These are phyloP conservation scores for Blastobotrys americana DNA, from an alignment of 805 yeast genomes.

Conservation along the genomic window DNA sequence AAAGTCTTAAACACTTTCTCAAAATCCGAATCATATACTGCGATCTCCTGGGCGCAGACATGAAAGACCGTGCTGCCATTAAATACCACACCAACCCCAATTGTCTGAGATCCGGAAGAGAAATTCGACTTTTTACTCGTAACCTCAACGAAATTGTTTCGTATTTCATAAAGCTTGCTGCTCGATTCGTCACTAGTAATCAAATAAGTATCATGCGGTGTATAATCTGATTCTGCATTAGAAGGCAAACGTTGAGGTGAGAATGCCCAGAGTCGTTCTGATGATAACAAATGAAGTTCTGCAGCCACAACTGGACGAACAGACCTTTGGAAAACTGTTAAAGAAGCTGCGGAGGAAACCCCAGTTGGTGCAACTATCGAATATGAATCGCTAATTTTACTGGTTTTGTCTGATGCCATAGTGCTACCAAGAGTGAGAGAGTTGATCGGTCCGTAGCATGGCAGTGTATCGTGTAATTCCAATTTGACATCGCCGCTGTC, in stretches of 20 bases:
- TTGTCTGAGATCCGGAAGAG: constrained; percentile 53
- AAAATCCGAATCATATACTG: constrained; percentile 37
- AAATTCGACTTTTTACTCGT: constrained; percentile 46
- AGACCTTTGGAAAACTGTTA: constrained; percentile 60
- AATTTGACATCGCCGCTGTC: constrained; percentile 32
- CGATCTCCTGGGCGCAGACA: constrained; percentile 58
- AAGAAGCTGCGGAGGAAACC: constrained; percentile 43
- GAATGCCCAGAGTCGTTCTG: constrained; percentile 70
- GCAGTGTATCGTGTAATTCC: constrained; percentile 43
- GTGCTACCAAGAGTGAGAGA: constrained; percentile 56
- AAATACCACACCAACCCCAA: constrained; percentile 57
- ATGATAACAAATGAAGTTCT: constrained; percentile 63
- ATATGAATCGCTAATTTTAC: constrained; percentile 65
- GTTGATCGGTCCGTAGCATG: constrained; percentile 67
- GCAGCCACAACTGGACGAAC: constrained; percentile 62
- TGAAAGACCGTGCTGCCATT: constrained; percentile 58
- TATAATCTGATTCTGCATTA: constrained; percentile 20
- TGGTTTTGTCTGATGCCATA: constrained; percentile 47
- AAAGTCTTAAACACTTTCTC: constrained; percentile 4
- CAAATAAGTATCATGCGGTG: constrained; percentile 47
- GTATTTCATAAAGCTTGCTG: constrained; percentile 25
- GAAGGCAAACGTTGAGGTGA: constrained; percentile 24
- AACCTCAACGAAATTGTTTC: constrained; percentile 46
- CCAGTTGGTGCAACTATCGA: constrained; percentile 65
- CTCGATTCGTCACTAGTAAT: constrained; percentile 64